Evolutionary conservation across 164 flowering plant genomes (phyloP), one percentile per base, ranked within the genome.

Genomic region (Akebia trifoliata): DNA sequence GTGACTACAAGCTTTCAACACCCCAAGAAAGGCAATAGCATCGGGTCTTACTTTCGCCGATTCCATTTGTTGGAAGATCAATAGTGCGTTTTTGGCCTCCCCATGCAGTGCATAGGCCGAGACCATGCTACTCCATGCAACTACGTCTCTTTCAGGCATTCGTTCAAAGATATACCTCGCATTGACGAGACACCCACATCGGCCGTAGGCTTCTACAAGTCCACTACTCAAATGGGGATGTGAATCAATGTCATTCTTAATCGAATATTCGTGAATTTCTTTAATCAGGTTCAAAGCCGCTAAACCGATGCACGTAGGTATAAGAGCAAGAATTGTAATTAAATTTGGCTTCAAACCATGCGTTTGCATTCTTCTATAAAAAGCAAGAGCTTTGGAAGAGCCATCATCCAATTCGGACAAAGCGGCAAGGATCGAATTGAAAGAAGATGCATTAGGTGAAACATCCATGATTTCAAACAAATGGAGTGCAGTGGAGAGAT

Each of bases 1-100:
- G 72, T 86, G 90, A 59, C 86, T 81, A 59, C 88, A 86, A 39
- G 90, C 90, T 56, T 86, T 86, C 59, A 86, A 57, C 0, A 86
- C 85, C 11, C 70, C 81, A 30, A 86, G 76, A 67, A 82, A 82
- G 4, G 90, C 61, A 21, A 86, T 74, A 44, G 69, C 82, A 63
- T 86, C 94, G 2, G 90, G 90, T 48, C 63, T 26, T 2, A 86
- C 72, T 62, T 60, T 69, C 0, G 70, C 77, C 17, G 45, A 32
- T 64, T 83, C 86, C 94, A 84, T 84, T 51, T 73, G 58, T 8
- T 8, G 15, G 57, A 84, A 86, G 3, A 64, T 60, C 1, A 60
- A 66, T 2, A 82, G 42, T 0, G 90, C 86, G 26, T 46, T 42
- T 47, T 66, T 50, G 1, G 83, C 88, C 52, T 82, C 74, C 42